Evolutionary conservation across 1,139 yeast species (phyloP), one percentile per base, ranked within the genome.

Genomic region (Meyerozyma smithsonii): DNA sequence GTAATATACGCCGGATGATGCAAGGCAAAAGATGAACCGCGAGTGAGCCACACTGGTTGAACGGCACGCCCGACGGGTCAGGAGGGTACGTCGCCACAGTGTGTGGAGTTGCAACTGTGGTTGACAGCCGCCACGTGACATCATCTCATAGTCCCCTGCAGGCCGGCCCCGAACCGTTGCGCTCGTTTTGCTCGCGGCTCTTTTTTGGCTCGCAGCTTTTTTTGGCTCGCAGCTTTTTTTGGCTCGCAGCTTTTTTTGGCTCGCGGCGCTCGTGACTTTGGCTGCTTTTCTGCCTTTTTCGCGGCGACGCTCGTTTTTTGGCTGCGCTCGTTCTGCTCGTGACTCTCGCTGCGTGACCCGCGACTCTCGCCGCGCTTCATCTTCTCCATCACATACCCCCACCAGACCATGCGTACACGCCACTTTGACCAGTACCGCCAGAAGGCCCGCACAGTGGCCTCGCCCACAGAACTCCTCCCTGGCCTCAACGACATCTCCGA

Each of bases 401-500:
- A 17, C 10, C 28, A 10, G n/a, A 33, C 19, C 24, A 24, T 5
- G 25, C 37, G 23, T 14, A n/a, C 10, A 11, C 51, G 43, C 37
- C 52, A 54, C 43, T 67, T 66, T 45, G 64, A 61, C 39, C 65
- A 61, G 44, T 69, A 62, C 54, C 58, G 59, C 40, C 62, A 55
- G 42, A 58, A 62, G 36, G 61, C 72, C 15, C 61, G 58, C 41
- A 61, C 56, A 42, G 57, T 69, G 39, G 54, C 54, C 46, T 61
- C 56, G 44, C 57, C 66, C 46, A 66, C 63, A 43, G 81, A 79
- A 47, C 62, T 81, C 36, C 74, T 79, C 48, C 95, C 97, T 0
- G 98, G 97, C 0, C 69, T 92, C 42, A 92, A 90, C 62, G 98
- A 92, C 57, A 77, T 92, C 42, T 74, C 87, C 35, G 98, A 92